These are phyloP conservation scores for Wickerhamiella qilinensis DNA, from an alignment of 805 yeast species.

Conservation along the genomic window DNA sequence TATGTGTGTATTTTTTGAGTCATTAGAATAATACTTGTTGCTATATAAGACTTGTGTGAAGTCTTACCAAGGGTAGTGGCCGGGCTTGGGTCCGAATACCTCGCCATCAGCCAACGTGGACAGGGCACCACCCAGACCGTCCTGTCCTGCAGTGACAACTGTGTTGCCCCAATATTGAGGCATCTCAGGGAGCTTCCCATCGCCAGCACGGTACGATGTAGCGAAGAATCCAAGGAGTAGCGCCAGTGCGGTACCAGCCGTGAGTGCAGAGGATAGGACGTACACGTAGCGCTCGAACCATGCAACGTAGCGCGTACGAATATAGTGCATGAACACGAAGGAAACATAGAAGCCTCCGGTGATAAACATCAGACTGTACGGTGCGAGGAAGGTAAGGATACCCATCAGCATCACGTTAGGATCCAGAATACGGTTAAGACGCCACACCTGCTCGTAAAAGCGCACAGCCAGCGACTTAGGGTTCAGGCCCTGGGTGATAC, in stretches of 20 bases:
- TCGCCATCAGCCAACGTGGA: slow-evolving; percentile 14
- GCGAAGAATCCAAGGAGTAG: slow-evolving; percentile 40
- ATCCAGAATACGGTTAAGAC: slow-evolving; percentile 25
- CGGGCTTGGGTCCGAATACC: slow-evolving; percentile 19
- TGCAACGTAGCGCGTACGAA: slow-evolving; percentile 30
- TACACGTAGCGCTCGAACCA: slow-evolving; percentile 39
- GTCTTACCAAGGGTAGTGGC: slow-evolving; percentile 4
- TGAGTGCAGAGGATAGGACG: slow-evolving; percentile 39
- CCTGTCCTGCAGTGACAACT: slow-evolving; percentile 14
- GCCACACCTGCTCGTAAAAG: background rate
- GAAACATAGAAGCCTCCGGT: slow-evolving; percentile 9
- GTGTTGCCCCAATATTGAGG: slow-evolving; percentile 52
- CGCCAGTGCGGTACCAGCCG: slow-evolving; percentile 44
- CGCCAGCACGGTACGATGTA: slow-evolving; percentile 24
- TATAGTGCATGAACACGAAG: slow-evolving; percentile 7
- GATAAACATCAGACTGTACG: slow-evolving; percentile 11
- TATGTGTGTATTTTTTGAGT: background rate
- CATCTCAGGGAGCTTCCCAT: slow-evolving; percentile 17
- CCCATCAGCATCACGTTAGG: slow-evolving; percentile 27
- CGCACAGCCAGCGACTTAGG: slow-evolving; percentile 8
- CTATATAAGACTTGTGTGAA: no score
- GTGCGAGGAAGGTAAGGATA: slow-evolving; percentile 9
- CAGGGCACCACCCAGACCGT: slow-evolving; percentile 7
- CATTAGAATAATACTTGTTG: background rate
- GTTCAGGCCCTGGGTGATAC: slow-evolving; percentile 29